Base-by-base conservation (phyloP, 2,329 filamentous ascomycete genomes). In the Seiridium cupressi region DNA sequence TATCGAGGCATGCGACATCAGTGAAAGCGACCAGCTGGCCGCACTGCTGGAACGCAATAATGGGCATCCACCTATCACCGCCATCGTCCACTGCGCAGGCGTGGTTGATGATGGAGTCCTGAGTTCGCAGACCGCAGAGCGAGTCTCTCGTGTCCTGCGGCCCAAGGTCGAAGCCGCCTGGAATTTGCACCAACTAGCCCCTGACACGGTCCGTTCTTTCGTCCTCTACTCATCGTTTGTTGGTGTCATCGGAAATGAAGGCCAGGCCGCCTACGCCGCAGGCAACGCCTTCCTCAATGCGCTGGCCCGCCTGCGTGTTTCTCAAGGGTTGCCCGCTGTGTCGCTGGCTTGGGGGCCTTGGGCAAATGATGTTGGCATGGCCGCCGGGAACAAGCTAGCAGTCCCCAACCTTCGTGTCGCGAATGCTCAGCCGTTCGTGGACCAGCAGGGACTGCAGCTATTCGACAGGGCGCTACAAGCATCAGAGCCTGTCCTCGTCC, bases 181-280 rank as follows among this genome's bases (percentile, higher is more conserved):
- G 57, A 58, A 58, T 31, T 35, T 58, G 40, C 57, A 58, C 48
- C 38, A 51, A 48, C 47, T 53, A 9, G 47, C 44, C 18, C 57
- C 47, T 10, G 57, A 53, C 46, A 57, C 55, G 44, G 44, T 47
- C 11, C 81, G 62, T 86, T 85, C 67, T 78, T 58, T 58, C 36
- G 57, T 58, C 3, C 47, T 53, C 13, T 51, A 47, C 48, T 51
- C 57, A 9, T 58, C 57, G 8, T 51, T 44, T 34, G 46, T 53
- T 18, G 32, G 57, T 10, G 38, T 58, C 31, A 10, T 53, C 26
- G 57, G 57, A n/a, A 58, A 58, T 31, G 47, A 53, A 51, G 57
- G 57, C 11, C 57, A 58, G 32, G 57, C 57, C n/a, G 57, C 57
- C 5, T 58, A 58, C 48, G 26, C 57, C 5, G 55, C 55, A 11